phyloP scores from a whole-genome alignment of 2,329 filamentous ascomycete species.

The Ophiostoma perfectum region DNA sequence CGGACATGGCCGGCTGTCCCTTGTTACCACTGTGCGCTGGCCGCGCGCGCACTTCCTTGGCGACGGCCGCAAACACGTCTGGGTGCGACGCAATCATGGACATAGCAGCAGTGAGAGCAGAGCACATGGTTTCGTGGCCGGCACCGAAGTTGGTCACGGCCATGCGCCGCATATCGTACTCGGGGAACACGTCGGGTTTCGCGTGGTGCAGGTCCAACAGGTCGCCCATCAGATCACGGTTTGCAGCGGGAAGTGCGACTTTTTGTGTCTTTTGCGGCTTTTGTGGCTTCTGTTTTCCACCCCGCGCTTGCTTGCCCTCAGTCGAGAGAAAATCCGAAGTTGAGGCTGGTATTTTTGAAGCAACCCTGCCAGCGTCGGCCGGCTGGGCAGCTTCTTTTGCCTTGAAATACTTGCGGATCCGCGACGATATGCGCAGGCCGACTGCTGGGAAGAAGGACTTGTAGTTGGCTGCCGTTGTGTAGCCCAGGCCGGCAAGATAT shows the following conservation, averaged over 20 bases:
- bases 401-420: constrained; percentile 16
- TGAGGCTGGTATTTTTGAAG: no score
- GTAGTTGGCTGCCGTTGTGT: constrained; percentile 40
- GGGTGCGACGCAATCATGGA: constrained; percentile 42
- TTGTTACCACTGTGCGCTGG: neutral
- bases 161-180: constrained; percentile 46
- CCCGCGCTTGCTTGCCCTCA: neutral
- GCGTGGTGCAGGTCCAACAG: constrained; percentile 43
- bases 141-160: constrained; percentile 52
- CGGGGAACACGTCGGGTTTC: constrained; percentile 41
- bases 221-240: constrained; percentile 42
- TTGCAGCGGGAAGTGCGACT: constrained; percentile 22
- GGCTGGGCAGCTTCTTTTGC: neutral
- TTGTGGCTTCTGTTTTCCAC: neutral
- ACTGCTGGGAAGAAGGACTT: constrained; percentile 43
- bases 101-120: constrained; percentile 46
- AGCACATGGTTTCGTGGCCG: constrained; percentile 51
- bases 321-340: neutral
- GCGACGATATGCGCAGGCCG: constrained; percentile 17
- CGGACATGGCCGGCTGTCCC: constrained; percentile 24
- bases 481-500: constrained; percentile 41
- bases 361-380: neutral
- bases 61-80: constrained; percentile 33
- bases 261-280: neutral
- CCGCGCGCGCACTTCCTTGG: constrained; percentile 30